Evolutionary conservation across 129 eudicot species (phyloP), one percentile per base, ranked within the genome.

Genomic region (Helichrysum umbraculigerum): DNA sequence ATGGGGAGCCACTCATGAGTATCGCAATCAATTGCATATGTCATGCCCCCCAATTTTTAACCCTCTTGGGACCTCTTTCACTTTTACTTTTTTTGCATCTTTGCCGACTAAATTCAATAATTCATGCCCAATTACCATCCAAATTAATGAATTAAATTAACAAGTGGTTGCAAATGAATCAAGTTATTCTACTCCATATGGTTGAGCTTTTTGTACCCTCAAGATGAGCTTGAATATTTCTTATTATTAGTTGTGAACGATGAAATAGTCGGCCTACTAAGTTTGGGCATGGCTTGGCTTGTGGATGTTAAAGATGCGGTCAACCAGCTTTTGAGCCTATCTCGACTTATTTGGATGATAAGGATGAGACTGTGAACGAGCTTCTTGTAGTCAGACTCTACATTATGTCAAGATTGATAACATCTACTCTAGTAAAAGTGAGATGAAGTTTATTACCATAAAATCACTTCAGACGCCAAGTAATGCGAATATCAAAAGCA

Each of bases 1-100:
- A 76, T 82, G 89, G 82, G 78, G 80, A 85, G 76, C 83, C 79
- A 85, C 54, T 82, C 71, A 82, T 82, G 12, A 78, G 34, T 66
- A 65, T 54, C 50, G 34, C 71, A 76, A 73, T 76, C 78, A 76
- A 85, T 85, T 81, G 78, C 65, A 85, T 73, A 64, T 47, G 72
- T 75, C 47, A 73, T 44, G 79, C 32, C 34, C n/a, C 44, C 4
- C 47, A 29, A 14, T 54, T 44, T 60, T 59, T 30, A 60, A 51
- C 64, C 35, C 17, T 21, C 32, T 34, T 41, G 54, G 56, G 60
- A 21, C 64, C 42, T 33, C 57, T 29, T 51, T 20, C 3, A 58
- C 77, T 59, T 35, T 37, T 59, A 19, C 16, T 10, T 9, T 71
- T 52, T 30, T 33, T 54, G 15, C 66, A 54, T 56, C 33, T 56